Base-by-base conservation (phyloP, 2,329 filamentous ascomycete species). In the Pyricularia pennisetigena region DNA sequence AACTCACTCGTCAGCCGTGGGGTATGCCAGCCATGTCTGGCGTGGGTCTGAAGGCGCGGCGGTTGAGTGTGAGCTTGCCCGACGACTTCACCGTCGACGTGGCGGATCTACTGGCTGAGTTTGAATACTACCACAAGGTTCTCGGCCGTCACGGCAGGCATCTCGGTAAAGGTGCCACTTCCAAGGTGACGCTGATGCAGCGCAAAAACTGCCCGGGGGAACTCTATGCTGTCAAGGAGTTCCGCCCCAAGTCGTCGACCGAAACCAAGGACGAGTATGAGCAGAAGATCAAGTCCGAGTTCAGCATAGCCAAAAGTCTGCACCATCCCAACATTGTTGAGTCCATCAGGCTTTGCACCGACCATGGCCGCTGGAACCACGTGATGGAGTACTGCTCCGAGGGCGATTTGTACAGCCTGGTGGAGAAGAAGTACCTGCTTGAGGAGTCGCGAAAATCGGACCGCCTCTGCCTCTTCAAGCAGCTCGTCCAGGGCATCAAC, bases 301-400 rank as follows among this genome's bases (percentile, higher is more conserved):
- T 88, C 79, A 92, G 89, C 77, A 93, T 97, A 71, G 91, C 91
- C 70, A 94, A 94, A 81, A 92, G 90, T 71, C 80, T 94, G 70
- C 87, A 93, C 73, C 93, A 97, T 75, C 92, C 93, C 66, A 97
- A 97, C 76, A 91, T 97, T 73, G 90, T 97, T 71, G 86, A 92
- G 77, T 94, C 92, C 0, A 80, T 93, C 68, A 87, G 89, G 32
- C 82, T 97, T 6, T 95, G 92, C 79, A 88, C 85, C 16, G 85
- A 93, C 72, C 86, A 88, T 72, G 87, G 86, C 35, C 88, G 90
- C 57, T 96, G 91, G 90, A 94, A 93, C 76, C 92, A 96, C 76
- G 92, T 97, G 68, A 97, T 97, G 93, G 92, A 97, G 76, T 96
- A 91, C 76, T 97, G 93, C 79, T 84, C 87, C 3, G 87, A 92